These are phyloP conservation scores for Tolypocladium endophyticum DNA, from an alignment of 2,329 filamentous ascomycete genomes.

Conservation along the genomic window DNA sequence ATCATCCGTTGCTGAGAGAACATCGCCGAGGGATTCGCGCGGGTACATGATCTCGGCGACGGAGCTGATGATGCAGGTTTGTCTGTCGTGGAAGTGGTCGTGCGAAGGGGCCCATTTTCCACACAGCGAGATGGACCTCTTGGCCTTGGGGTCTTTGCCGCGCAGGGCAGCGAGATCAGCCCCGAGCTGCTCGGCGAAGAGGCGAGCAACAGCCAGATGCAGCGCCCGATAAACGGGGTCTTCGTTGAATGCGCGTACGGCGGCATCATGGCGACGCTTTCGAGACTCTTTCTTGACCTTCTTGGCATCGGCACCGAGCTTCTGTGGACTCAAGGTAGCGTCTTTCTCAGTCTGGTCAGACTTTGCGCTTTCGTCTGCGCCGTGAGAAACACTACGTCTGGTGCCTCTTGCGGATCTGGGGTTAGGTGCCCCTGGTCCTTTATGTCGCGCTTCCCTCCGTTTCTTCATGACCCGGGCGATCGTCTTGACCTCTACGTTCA, in stretches of 20 bases:
- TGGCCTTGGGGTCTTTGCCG: conserved; percentile 25
- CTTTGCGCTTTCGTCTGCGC: not conserved
- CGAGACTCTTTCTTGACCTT: conserved; percentile 13
- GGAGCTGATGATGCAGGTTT: conserved; percentile 44
- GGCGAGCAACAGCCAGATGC: conserved; percentile 39
- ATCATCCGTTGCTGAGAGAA: conserved; percentile 21
- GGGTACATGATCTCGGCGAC: conserved; percentile 46
- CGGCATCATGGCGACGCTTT: conserved; percentile 27
- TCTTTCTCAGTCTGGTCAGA: not conserved
- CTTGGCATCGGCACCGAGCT: not conserved
- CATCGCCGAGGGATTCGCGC: conserved; percentile 15
- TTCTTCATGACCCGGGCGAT: conserved; percentile 4
- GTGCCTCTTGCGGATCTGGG: not conserved
- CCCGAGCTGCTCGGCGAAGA: conserved; percentile 46
- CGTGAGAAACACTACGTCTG: not conserved
- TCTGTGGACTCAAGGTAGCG: not conserved
- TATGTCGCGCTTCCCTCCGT: not conserved
- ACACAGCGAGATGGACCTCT: conserved; percentile 40
- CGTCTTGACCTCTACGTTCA: conserved; percentile 24
- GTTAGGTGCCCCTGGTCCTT: accelerated
- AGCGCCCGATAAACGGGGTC: conserved; percentile 39
- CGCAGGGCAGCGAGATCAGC: conserved; percentile 32
- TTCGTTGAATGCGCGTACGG: conserved; percentile 27
- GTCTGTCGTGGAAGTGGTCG: conserved; percentile 44
- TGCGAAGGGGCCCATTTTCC: conserved; percentile 51